Base-by-base conservation (phyloP, 768 basidiomycete species). In the Mycena capillaripes region DNA sequence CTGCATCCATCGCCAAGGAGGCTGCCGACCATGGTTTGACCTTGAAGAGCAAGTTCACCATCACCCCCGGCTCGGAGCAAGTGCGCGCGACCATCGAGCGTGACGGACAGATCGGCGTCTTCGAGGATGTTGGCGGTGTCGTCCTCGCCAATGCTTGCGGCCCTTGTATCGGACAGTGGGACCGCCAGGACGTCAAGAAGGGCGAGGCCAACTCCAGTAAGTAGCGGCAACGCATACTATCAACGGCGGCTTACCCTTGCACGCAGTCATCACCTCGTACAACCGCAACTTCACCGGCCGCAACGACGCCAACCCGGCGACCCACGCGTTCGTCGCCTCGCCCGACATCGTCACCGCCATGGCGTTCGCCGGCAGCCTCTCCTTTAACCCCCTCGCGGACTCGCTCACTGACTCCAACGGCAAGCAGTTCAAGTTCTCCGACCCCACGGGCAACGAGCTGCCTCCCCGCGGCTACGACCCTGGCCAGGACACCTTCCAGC, bases 241-340 rank as follows among this genome's bases (percentile, higher is more conserved):
- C 30, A 17, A n/a, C 10, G 32, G 40, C 46, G 40, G 40, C 46
- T 70, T 70, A 75, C 30, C 65, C 60, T 44, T 27, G 55, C 42
- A 12, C 12, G 21, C 56, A 96, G 95, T 99, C 88, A 95, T 99
- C 84, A 97, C 97, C 62, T 98, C 97, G 23, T 99, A 99, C 91
- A 99, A 99, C 92, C 97, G 98, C 82, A 99, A 99, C 92, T 99
- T 99, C 88, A 99, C 98, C 76, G 98, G 97, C 69, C 96, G 98
- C 81, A 99, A 99, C 84, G 98, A 99, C 79, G 97, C 98, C 78
- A 99, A 99, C 91, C 97, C 97, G 25, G 97, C 97, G 73, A 99
- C 98, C 36, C 98, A 99, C 84, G 95, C 96, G 58, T 97, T 97
- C 79, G 96, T 97, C 79, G 93, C 96, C 46, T 96, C 96, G 38